Evolutionary conservation across 2,329 filamentous ascomycete species (phyloP).

Genomic region (Hortaea sp.): DNA sequence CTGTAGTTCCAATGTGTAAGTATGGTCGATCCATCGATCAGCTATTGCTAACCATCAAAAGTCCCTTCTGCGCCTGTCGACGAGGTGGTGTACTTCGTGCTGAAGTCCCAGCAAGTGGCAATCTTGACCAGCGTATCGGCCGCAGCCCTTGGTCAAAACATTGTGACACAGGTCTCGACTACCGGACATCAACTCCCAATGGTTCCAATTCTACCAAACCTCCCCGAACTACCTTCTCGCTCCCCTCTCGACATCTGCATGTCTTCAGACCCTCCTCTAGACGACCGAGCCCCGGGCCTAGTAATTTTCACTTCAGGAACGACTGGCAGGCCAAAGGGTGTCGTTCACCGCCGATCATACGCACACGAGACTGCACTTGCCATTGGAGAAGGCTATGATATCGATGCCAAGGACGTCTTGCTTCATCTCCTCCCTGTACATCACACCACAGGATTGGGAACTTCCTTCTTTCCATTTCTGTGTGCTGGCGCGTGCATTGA

Average conservation of each 20-base stretch:
- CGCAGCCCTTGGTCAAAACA: constrained; percentile 18
- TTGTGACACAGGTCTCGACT: constrained; percentile 11
- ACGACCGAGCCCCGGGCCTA: constrained; percentile 31
- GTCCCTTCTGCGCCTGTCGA: constrained; percentile 29
- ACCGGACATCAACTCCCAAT: constrained; percentile 21
- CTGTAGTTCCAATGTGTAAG: constrained; percentile 36
- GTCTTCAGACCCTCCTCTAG: constrained; percentile 31
- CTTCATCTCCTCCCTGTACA: constrained; percentile 43
- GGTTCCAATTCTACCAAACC: constrained; percentile 27
- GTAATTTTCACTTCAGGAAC: constrained; percentile 41
- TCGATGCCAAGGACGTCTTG: constrained; percentile 31
- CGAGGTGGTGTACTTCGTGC: constrained; percentile 35
- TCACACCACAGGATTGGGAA: constrained; percentile 42
- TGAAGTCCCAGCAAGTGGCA: constrained; percentile 29
- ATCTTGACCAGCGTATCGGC: constrained; percentile 32
- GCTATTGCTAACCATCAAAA: no score
- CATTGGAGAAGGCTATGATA: constrained; percentile 31
- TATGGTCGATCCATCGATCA: no score
- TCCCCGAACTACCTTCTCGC: constrained; percentile 21
- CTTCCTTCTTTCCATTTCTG: constrained; percentile 39
- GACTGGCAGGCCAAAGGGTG: constrained; percentile 36
- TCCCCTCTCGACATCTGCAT: constrained; percentile 27
- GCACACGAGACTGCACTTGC: constrained; percentile 28
- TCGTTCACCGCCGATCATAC: constrained; percentile 34
- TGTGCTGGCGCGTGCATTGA: constrained; percentile 38